Evolutionary conservation across 129 eudicot species (phyloP).

Genomic region (Tagetes patula): DNA sequence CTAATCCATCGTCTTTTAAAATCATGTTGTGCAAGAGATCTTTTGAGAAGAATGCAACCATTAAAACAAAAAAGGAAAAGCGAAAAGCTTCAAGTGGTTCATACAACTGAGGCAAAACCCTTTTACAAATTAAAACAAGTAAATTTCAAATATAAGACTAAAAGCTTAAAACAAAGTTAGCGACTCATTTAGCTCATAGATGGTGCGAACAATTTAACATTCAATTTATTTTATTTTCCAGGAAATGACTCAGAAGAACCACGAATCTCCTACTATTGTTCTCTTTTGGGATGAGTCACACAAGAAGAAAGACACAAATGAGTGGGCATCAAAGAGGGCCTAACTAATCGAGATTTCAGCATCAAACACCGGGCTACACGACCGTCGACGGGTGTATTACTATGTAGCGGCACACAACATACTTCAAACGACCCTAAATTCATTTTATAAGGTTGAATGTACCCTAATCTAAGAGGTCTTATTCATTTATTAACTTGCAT

Average conservation of each 20-base stretch:
- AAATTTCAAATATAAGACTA: neutral
- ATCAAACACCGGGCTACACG: too few species aligned
- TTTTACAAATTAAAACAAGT: constrained; percentile 12
- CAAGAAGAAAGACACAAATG: constrained; percentile 10
- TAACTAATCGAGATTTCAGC: neutral
- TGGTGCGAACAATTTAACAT: neutral
- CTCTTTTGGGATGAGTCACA: constrained; percentile 18
- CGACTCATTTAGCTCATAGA: neutral
- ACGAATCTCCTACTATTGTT: neutral
- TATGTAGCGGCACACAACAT: too few species aligned
- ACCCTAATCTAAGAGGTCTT: too few species aligned
- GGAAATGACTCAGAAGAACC: constrained; percentile 1
- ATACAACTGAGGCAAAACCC: constrained; percentile 23
- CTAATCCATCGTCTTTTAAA: too few species aligned
- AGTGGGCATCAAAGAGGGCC: constrained; percentile 26
- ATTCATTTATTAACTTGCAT: too few species aligned
- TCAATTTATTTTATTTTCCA: constrained; percentile 7
- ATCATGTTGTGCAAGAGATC: neutral
- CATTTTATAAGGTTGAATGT: too few species aligned
- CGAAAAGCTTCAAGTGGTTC: constrained; percentile 24
- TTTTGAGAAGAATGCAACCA: constrained; percentile 9
- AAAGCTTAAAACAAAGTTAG: neutral
- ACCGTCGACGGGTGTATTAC: too few species aligned
- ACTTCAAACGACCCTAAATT: too few species aligned
- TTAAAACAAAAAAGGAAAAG: neutral